A percentile compares a stretch with the other conserved stretches of the same genome.
These are phyloP conservation scores for Penicillium taxi DNA, from an alignment of 495 filamentous ascomycete species.

Conservation along the genomic window DNA sequence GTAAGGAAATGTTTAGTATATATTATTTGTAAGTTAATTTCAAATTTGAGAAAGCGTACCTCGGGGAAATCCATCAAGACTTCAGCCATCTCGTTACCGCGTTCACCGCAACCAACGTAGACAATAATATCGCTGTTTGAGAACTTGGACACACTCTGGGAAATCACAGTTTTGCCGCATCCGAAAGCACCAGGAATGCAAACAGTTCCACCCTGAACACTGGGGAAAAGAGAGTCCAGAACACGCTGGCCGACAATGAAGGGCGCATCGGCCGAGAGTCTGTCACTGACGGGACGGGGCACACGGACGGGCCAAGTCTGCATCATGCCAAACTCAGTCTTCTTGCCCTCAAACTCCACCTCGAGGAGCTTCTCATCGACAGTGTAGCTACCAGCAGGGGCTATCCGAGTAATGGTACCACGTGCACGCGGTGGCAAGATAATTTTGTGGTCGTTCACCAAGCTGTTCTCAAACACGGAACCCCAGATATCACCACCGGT, in stretches of 20 bases:
- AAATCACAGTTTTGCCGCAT: slow-evolving; percentile 99
- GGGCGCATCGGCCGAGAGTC: slow-evolving; percentile 74
- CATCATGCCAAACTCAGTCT: slow-evolving; percentile 92
- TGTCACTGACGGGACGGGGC: slow-evolving; percentile 82
- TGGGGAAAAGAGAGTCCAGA: slow-evolving; percentile 94
- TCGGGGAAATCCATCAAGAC: slow-evolving; percentile 99
- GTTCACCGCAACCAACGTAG: slow-evolving; percentile 97
- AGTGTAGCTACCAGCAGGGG: slow-evolving; percentile 83
- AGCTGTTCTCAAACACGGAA: slow-evolving; percentile 88
- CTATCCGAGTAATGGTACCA: slow-evolving; percentile 86
- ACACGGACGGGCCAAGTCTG: slow-evolving; percentile 99
- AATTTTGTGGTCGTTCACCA: slow-evolving; percentile 92
- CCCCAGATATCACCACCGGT: slow-evolving; percentile 94
- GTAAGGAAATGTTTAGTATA: slow-evolving; percentile 2
- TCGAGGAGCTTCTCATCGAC: slow-evolving; percentile 92
- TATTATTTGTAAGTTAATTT: background rate
- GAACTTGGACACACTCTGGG: slow-evolving; percentile 96
- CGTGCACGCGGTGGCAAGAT: slow-evolving; percentile 83
- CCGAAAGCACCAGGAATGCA: slow-evolving; percentile 98
- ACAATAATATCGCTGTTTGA: slow-evolving; percentile 99
- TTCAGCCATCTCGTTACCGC: slow-evolving; percentile 99
- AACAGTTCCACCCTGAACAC: slow-evolving; percentile 93
- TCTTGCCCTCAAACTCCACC: slow-evolving; percentile 93
- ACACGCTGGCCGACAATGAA: slow-evolving; percentile 96
- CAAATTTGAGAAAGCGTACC: slow-evolving; percentile 25